These are phyloP conservation scores for Picochlorum costavermella DNA, from an alignment of 139 green algal species.

Conservation along the genomic window DNA sequence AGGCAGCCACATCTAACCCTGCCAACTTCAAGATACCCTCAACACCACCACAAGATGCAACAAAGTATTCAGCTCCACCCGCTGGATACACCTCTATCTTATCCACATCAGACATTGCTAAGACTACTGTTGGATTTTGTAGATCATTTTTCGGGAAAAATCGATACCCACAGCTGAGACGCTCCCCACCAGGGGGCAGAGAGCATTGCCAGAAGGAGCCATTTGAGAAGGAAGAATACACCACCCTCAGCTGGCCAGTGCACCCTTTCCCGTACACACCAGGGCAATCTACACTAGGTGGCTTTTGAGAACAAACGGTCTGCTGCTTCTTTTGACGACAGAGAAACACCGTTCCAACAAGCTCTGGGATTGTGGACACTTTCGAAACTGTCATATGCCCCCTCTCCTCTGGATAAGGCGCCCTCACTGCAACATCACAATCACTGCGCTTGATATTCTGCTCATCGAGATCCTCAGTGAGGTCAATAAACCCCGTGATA, in stretches of 20 bases:
- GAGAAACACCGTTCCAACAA: no score
- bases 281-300: conserved; percentile 15
- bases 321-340: no score
- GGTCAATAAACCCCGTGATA: no score
- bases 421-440: no score
- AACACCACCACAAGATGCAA: conserved; percentile 49
- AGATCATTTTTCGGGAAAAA: conserved; percentile 38
- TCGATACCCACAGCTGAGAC: conserved; percentile 31
- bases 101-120: conserved; percentile 30
- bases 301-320: not conserved
- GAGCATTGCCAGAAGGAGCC: conserved; percentile 17
- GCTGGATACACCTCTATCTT: conserved; percentile 32
- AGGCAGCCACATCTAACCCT: conserved; percentile 22
- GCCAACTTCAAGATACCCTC: conserved; percentile 31
- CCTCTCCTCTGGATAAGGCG: no score
- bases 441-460: no score
- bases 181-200: not conserved
- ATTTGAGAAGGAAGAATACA: not conserved
- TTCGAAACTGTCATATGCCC: no score
- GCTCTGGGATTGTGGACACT: no score
- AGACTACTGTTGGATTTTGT: conserved; percentile 33
- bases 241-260: conserved; percentile 18
- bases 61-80: conserved; percentile 44
- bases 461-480: no score
- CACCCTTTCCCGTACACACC: conserved; percentile 33